These are phyloP conservation scores for Trametes pubescens DNA, from an alignment of 1,284 basidiomycete genomes.

Conservation along the genomic window DNA sequence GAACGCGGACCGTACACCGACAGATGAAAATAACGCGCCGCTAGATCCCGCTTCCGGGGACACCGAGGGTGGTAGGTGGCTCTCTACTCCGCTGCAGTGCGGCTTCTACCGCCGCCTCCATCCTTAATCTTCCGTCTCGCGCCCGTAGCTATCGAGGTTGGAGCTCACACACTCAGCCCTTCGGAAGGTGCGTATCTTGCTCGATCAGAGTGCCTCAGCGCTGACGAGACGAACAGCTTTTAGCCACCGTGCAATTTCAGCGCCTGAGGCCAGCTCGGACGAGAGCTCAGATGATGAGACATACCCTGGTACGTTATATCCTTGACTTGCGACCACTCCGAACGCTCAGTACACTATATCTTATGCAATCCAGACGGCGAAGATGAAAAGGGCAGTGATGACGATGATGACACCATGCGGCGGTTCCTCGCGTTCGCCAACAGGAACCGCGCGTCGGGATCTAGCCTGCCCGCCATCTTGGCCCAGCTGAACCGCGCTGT, in stretches of 20 bases:
- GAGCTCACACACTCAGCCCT: background rate
- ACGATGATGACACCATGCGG: constrained; percentile 3
- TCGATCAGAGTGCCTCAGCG: background rate
- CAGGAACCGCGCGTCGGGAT: constrained; percentile 6
- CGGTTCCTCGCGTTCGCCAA: constrained; percentile 12
- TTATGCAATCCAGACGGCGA: background rate
- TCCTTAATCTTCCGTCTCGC: background rate
- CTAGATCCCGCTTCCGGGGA: background rate
- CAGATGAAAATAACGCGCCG: constrained; percentile 2
- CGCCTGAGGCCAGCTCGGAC: background rate
- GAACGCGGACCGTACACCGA: background rate
- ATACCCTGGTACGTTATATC: background rate
- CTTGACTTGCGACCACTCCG: no score
- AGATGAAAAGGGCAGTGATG: background rate
- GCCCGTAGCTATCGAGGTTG: background rate
- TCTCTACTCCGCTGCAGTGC: background rate
- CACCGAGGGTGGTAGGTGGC: constrained; percentile 3
- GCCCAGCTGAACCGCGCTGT: constrained; percentile 8
- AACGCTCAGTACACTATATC: no score
- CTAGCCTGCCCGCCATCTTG: constrained; percentile 1
- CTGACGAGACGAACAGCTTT: background rate
- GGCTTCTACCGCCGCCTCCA: background rate
- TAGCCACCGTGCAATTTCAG: background rate
- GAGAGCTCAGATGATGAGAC: background rate
- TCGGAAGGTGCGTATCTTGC: background rate